Evolutionary conservation across 2,329 filamentous ascomycete species (phyloP), one percentile per base, ranked within the genome.

Genomic region (Clonostachys rhizophaga): DNA sequence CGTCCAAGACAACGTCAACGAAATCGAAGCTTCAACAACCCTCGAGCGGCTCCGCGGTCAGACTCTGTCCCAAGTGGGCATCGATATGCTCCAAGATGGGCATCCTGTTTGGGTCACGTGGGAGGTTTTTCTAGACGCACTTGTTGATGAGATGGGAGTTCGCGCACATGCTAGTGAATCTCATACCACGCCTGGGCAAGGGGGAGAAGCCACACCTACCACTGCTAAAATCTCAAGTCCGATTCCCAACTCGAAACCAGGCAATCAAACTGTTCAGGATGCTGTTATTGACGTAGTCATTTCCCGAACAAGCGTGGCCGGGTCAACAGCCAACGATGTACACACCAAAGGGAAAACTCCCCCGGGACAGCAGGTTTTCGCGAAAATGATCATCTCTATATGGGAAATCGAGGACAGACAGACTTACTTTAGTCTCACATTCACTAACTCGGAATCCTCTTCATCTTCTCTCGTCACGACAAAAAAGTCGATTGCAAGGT

Each of bases 311-410:
- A 63, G 66, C 34, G 58, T 71, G 16, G 63, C 67, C 44, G 69
- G 69, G 46, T 60, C 72, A 7, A 65, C 54, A 1, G 60, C 67
- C 20, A 63, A 67, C 17, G 55, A 57, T 18, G 61, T 57, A 24
- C 57, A 59, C 36, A 65, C 9, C 24, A 30, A 30, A 30, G 36
- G 36, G 4, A 39, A 39, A 39, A n/a, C 12, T 8, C 36, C 36
- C 6, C 6, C 14, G 36, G 36, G 17, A n/a, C 40, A 8, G 11
- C 71, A 70, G 55, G 64, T 81, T 0, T 79, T 80, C 52, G 84
- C 87, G 18, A 86, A 84, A 53, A 88, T 91, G 84, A 88, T 90
- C 42, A 80, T 91, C 18, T 87, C 83, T 1, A 78, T 88, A 7
- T 91, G 86, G 84, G 76, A 81, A 50, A 71, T 79, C n/a, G 79